These are phyloP conservation scores for Comarum palustre DNA, from an alignment of 306 rosid species.

Conservation along the genomic window DNA sequence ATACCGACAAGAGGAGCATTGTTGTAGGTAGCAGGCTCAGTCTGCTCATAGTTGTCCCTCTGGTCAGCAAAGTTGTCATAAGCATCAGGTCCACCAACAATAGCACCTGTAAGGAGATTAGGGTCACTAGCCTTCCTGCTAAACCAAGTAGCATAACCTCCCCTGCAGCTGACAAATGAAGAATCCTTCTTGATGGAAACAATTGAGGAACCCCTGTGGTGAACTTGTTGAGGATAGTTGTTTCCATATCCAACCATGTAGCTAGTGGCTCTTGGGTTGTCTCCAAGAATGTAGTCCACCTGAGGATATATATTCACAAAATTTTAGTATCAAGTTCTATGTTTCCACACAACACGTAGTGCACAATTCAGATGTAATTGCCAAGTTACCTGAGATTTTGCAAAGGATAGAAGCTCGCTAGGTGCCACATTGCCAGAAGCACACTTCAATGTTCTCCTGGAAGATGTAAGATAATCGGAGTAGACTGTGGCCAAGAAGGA, in stretches of 20 bases:
- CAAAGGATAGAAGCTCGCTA: constrained; percentile 61
- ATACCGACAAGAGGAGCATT: constrained; percentile 94
- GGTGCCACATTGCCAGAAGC: constrained; percentile 61
- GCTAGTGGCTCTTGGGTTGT: constrained; percentile 93
- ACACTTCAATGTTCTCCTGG: constrained; percentile 47
- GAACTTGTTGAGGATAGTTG: constrained; percentile 80
- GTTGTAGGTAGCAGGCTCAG: constrained; percentile 98
- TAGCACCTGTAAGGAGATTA: constrained; percentile 75
- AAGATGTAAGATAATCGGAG: constrained; percentile 78
- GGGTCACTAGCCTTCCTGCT: constrained; percentile 73
- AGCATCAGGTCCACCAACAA: constrained; percentile 98
- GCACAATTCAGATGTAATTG: background rate
- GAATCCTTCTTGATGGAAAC: constrained; percentile 75
- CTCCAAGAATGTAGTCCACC: constrained; percentile 94
- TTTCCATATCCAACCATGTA: constrained; percentile 93
- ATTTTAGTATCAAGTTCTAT: background rate
- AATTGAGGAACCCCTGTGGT: constrained; percentile 93
- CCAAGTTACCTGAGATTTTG: constrained; percentile 68
- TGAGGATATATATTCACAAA: constrained; percentile 31
- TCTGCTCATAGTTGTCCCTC: constrained; percentile 90
- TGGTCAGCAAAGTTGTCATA: constrained; percentile 94
- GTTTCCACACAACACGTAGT: background rate
- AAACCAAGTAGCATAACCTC: constrained; percentile 93
- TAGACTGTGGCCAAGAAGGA: constrained; percentile 79
- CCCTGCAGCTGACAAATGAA: constrained; percentile 77